Percentiles rank a stretch among this genome's conserved stretches.
Evolutionary conservation across 345 rosid species (phyloP).

Genomic region (Hypericum androsaemum): DNA sequence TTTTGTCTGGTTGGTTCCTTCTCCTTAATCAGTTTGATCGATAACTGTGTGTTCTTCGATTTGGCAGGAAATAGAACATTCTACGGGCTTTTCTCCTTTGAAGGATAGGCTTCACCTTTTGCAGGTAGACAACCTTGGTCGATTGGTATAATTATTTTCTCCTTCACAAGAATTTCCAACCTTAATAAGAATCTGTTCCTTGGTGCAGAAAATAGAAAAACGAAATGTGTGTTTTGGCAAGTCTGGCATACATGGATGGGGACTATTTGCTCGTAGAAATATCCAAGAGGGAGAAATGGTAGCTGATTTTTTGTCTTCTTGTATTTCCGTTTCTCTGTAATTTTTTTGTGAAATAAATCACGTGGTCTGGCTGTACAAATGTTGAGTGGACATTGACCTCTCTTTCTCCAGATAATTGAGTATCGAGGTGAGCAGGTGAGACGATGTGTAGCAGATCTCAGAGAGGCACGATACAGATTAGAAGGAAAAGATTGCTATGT

Average conservation of each 20-base stretch:
- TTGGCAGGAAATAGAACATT: conserved; percentile 49
- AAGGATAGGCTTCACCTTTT: conserved; percentile 66
- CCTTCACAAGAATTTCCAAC: conserved; percentile 10
- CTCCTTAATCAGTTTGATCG: conserved; percentile 5
- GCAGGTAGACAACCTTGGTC: conserved; percentile 36
- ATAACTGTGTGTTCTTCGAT: not conserved
- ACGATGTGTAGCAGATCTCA: conserved; percentile 66
- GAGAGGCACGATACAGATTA: conserved; percentile 56
- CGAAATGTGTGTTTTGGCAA: conserved; percentile 82
- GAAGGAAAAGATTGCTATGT: conserved; percentile 93
- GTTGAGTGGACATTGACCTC: not conserved
- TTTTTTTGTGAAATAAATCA: not conserved
- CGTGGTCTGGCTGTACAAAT: conserved; percentile 1
- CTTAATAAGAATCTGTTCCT: conserved; percentile 8
- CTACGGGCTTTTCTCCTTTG: conserved; percentile 48
- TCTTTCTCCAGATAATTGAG: conserved; percentile 54
- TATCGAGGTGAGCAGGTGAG: conserved; percentile 86
- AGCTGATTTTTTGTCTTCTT: conserved; percentile 11
- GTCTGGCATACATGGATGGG: conserved; percentile 99
- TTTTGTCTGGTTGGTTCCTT: conserved; percentile 1
- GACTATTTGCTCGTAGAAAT: conserved; percentile 78
- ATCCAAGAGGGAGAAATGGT: conserved; percentile 99
- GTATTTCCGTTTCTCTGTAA: not conserved
- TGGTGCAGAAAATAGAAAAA: conserved; percentile 63
- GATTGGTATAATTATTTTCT: not conserved